Evolutionary conservation across 805 yeast species (phyloP), one percentile per base, ranked within the genome.

Genomic region (Candida jianshihensis): DNA sequence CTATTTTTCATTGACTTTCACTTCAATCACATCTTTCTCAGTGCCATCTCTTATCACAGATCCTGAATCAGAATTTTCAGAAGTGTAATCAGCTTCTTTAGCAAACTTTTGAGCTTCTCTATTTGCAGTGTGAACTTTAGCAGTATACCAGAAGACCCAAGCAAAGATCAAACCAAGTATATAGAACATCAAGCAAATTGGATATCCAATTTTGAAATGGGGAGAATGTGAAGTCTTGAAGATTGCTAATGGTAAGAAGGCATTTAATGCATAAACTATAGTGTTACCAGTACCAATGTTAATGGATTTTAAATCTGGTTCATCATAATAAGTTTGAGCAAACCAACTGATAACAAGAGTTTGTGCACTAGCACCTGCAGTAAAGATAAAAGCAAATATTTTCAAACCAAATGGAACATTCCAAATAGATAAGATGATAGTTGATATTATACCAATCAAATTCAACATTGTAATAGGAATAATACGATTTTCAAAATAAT

Each of bases 211-310:
- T 19, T n/a, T 19, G 19, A 20, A 37, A 25, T 37, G 26, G 17
- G 40, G 40, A 13, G 34, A 13, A 10, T 33, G 31, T 10, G 16
- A 18, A 2, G 40, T 33, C 24, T 37, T 37, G n/a, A 16, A 37
- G 12, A 33, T 37, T 13, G 31, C 36, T 14, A 37, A 17, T 4
- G 40, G 40, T 10, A 37, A 18, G 31, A 37, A 37, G 1, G 34
- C 39, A 36, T 28, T 33, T 14, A 37, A 28, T 3, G 36, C 36
- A 30, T 33, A 37, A 6, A 33, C 19, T 10, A 37, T 16, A 4
- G 39, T 32, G 21, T 36, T 36, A 17, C 39, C 39, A 17, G 21
- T 13, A 15, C 34, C 36, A 19, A 37, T 33, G 20, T 31, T 33
- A 11, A 37, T 31, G 14, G 31, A 34, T 33, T 37, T 33, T 19